phyloP scores from a whole-genome alignment of 2,329 filamentous ascomycete species.

The Zopfia rhizophila region DNA sequence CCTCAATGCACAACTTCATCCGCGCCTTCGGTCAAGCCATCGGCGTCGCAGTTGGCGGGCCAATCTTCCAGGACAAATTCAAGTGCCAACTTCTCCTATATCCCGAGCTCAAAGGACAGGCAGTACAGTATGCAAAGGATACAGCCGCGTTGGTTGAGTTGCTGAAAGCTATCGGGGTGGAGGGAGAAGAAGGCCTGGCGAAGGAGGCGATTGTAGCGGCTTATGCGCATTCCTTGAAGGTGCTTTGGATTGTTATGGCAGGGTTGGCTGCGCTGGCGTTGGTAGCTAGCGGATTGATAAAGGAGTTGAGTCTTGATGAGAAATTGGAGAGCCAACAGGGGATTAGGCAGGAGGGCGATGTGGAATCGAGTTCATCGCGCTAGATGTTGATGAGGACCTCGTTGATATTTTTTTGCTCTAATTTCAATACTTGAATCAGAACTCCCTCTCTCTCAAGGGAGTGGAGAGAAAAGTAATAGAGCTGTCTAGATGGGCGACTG shows the following conservation, averaged over 20 bases:
- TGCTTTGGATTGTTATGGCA: slow-evolving; percentile 37
- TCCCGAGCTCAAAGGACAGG: slow-evolving; percentile 26
- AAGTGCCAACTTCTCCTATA: slow-evolving; percentile 23
- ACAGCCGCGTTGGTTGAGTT: slow-evolving; percentile 31
- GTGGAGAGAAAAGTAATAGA: too few species aligned
- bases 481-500: too few species aligned
- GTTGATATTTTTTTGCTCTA: too few species aligned
- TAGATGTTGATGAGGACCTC: too few species aligned
- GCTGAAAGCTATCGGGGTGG: slow-evolving; percentile 27
- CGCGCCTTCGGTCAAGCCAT: slow-evolving; percentile 59
- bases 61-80: slow-evolving; percentile 50
- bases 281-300: slow-evolving; percentile 18
- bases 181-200: slow-evolving; percentile 1
- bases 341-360: too few species aligned
- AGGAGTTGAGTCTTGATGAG: slow-evolving; percentile 5
- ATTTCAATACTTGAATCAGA: too few species aligned
- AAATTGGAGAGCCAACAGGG: too few species aligned
- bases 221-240: slow-evolving; percentile 32
- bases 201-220: slow-evolving; percentile 20
- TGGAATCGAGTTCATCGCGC: too few species aligned
- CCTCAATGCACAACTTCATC: slow-evolving; percentile 56
- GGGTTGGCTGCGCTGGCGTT: slow-evolving; percentile 26
- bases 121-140: slow-evolving; percentile 26
- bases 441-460: too few species aligned
- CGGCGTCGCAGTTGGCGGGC: slow-evolving; percentile 56